phyloP scores from a whole-genome alignment of 495 filamentous ascomycete genomes.

The Penicillium bovifimosum region DNA sequence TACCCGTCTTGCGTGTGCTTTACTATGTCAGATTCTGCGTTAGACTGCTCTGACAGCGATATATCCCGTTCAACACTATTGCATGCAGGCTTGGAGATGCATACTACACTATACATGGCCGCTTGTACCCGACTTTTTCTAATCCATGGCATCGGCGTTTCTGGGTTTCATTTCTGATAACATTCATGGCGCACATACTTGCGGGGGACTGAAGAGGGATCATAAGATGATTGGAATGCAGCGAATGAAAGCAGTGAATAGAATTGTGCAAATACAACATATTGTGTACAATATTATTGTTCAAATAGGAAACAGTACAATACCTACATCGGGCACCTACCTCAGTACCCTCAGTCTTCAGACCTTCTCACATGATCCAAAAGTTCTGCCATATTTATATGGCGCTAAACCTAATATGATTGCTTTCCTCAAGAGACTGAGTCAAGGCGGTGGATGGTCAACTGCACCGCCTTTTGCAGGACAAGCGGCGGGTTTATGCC shows the following conservation, averaged over 20 bases:
- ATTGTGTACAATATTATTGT: not conserved
- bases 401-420: too few relatives aligned
- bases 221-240: not conserved
- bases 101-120: constrained; percentile 16
- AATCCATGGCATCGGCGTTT: constrained; percentile 23
- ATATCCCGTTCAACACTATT: constrained; percentile 25
- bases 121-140: not conserved
- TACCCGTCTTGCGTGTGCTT: constrained; percentile 12
- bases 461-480: too few relatives aligned
- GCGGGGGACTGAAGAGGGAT: not conserved
- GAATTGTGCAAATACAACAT: not conserved
- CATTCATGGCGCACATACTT: constrained; percentile 7
- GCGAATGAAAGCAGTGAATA: not conserved
- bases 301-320: not conserved
- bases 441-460: too few relatives aligned
- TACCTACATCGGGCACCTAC: too few relatives aligned
- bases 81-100: constrained; percentile 20
- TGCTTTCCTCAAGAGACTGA: too few relatives aligned
- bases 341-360: too few relatives aligned
- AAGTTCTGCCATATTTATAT: too few relatives aligned
- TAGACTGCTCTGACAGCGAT: constrained; percentile 13
- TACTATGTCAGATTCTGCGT: constrained; percentile 12
- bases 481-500: constrained; percentile 11
- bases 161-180: constrained; percentile 2
- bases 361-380: too few relatives aligned